These are phyloP conservation scores for Epichloe baconii DNA, from an alignment of 2,329 filamentous ascomycete genomes.

Conservation along the genomic window DNA sequence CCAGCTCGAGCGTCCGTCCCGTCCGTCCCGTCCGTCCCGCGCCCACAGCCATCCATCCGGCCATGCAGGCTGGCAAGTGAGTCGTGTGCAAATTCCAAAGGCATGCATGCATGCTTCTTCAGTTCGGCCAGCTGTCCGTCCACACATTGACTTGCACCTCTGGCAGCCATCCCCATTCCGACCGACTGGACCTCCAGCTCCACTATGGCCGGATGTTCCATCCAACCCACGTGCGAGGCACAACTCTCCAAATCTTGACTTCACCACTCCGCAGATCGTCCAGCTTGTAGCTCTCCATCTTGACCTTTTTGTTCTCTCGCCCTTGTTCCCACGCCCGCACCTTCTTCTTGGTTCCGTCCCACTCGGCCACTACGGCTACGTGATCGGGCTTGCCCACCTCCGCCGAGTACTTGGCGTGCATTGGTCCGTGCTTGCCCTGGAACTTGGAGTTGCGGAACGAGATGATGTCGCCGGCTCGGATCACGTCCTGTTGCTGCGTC, in stretches of 20 bases:
- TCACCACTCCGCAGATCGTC: slow-evolving; percentile 87
- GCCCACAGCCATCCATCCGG: no score
- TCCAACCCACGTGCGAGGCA: slow-evolving; percentile 82
- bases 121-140: slow-evolving; percentile 1
- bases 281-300: slow-evolving; percentile 86
- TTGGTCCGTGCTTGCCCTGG: slow-evolving; percentile 85
- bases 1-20: no score
- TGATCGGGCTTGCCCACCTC: slow-evolving; percentile 86
- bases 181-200: slow-evolving; percentile 12
- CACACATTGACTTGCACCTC: slow-evolving; percentile 4
- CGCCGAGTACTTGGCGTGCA: slow-evolving; percentile 85
- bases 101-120: neutral
- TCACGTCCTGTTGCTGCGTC: slow-evolving; percentile 82
- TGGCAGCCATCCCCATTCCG: slow-evolving; percentile 3
- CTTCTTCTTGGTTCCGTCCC: slow-evolving; percentile 98
- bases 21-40: no score
- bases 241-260: slow-evolving; percentile 93
- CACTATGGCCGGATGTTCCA: slow-evolving; percentile 57
- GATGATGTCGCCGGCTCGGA: slow-evolving; percentile 83
- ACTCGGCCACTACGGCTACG: slow-evolving; percentile 83
- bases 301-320: slow-evolving; percentile 86
- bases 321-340: slow-evolving; percentile 92
- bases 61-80: no score
- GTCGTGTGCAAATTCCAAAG: neutral
- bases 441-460: slow-evolving; percentile 88